phyloP scores from a whole-genome alignment of 768 basidiomycete genomes.

The Omphalotus guepiniiformis region DNA sequence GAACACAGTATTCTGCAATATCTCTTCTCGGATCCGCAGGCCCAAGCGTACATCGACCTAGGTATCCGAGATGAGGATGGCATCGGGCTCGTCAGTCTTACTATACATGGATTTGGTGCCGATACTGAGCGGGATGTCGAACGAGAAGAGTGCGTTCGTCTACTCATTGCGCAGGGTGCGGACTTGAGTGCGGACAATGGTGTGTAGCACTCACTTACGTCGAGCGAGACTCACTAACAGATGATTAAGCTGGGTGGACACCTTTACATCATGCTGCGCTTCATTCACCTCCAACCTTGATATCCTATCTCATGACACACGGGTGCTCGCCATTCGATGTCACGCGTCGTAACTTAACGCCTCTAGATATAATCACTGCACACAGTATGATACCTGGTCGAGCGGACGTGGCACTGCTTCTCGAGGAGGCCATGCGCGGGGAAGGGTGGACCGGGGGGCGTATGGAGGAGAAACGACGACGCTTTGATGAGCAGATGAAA shows the following conservation, averaged over 20 bases:
- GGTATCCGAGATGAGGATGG: slow-evolving; percentile 80
- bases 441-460: slow-evolving; percentile 79
- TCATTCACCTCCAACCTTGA: slow-evolving; percentile 82
- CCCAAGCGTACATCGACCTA: slow-evolving; percentile 66
- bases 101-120: slow-evolving; percentile 79
- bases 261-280: slow-evolving; percentile 90
- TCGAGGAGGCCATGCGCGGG: slow-evolving; percentile 85
- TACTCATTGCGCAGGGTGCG: slow-evolving; percentile 76
- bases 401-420: slow-evolving; percentile 79
- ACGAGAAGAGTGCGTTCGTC: slow-evolving; percentile 83
- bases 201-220: slow-evolving; percentile 25
- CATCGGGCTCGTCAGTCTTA: slow-evolving; percentile 68
- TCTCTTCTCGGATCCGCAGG: slow-evolving; percentile 63
- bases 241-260: slow-evolving; percentile 81
- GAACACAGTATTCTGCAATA: slow-evolving; percentile 70
- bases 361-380: slow-evolving; percentile 86
- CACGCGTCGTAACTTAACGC: slow-evolving; percentile 76
- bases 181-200: slow-evolving; percentile 65
- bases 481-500: slow-evolving; percentile 54
- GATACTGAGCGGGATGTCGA: slow-evolving; percentile 84
- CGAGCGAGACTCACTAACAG: slow-evolving; percentile 1
- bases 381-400: slow-evolving; percentile 78
- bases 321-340: slow-evolving; percentile 79
- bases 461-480: slow-evolving; percentile 64
- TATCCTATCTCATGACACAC: slow-evolving; percentile 90